Evolutionary conservation across 2,329 filamentous ascomycete genomes (phyloP).

Genomic region (Cladosporium sp.): DNA sequence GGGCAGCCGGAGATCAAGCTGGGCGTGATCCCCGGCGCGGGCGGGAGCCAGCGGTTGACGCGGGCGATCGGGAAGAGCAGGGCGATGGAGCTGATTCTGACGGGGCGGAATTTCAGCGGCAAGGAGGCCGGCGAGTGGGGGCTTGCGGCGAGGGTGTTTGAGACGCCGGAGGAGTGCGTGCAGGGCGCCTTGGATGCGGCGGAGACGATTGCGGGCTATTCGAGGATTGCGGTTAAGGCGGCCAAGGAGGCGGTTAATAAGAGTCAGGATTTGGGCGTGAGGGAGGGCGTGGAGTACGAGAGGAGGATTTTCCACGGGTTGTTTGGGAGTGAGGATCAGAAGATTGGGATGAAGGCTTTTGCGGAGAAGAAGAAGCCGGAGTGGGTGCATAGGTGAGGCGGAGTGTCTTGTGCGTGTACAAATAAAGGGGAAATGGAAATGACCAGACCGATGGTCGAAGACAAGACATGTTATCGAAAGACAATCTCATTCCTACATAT

Average conservation of each 20-base stretch:
- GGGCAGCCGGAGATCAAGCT: constrained; percentile 97
- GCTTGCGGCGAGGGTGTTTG: constrained; percentile 75
- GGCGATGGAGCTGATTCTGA: constrained; percentile 88
- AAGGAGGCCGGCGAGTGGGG: constrained; percentile 85
- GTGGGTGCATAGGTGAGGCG: constrained; percentile 60
- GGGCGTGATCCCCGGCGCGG: constrained; percentile 84
- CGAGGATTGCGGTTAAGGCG: constrained; percentile 77
- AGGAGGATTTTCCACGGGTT: constrained; percentile 84
- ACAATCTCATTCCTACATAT: neutral
- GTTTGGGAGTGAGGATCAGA: constrained; percentile 94
- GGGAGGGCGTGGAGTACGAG: constrained; percentile 93
- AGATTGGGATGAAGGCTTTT: constrained; percentile 90
- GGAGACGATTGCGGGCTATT: constrained; percentile 82
- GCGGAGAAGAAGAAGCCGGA: constrained; percentile 88
- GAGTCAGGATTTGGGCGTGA: constrained; percentile 82
- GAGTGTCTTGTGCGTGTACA: too few relatives aligned
- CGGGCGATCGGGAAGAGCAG: constrained; percentile 61
- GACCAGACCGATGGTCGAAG: too few relatives aligned
- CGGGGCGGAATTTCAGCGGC: constrained; percentile 76
- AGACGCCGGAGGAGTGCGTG: constrained; percentile 73
- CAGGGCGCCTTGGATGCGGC: constrained; percentile 76
- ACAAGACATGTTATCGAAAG: too few relatives aligned
- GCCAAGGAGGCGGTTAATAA: constrained; percentile 99
- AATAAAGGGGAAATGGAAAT: too few relatives aligned
- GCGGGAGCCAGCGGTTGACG: constrained; percentile 83